Percentiles rank a stretch among this genome's conserved stretches.
Conservation (phyloP, 495 filamentous ascomycete species). For the Aspergillus sclerotiicarbonarius region DNA sequence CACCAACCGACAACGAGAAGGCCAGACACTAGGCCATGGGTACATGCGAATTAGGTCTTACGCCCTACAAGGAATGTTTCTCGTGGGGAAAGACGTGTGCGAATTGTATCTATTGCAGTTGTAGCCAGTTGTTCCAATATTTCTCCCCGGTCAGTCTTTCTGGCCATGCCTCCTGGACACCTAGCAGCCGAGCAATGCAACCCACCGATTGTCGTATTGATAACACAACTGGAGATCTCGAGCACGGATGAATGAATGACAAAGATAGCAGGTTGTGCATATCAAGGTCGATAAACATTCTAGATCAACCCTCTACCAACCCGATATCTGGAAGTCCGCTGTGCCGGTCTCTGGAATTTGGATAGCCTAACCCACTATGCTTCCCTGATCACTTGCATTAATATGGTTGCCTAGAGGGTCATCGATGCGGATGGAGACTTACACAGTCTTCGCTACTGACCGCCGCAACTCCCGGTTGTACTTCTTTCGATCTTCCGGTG, state of each 20-base stretch:
- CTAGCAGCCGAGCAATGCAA: background rate
- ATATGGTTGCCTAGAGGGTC: background rate
- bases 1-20: background rate
- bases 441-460: conserved; percentile 52
- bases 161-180: background rate
- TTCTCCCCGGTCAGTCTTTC: background rate
- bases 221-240: background rate
- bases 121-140: background rate
- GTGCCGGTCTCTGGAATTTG: too few relatives aligned
- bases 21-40: too few relatives aligned
- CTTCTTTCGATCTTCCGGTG: conserved; percentile 69
- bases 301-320: background rate
- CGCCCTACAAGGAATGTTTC: too few relatives aligned
- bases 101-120: background rate
- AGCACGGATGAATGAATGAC: background rate
- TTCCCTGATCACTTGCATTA: conserved; percentile 2
- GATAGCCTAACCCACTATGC: background rate
- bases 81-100: too few relatives aligned
- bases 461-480: conserved; percentile 79
- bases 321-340: background rate
- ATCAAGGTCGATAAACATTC: background rate
- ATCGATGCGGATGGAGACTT: conserved; percentile 37
- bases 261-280: background rate
- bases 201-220: background rate
- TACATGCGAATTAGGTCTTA: too few relatives aligned